Conservation (phyloP, 139 green algal genomes). For the Marvania coccoides region DNA sequence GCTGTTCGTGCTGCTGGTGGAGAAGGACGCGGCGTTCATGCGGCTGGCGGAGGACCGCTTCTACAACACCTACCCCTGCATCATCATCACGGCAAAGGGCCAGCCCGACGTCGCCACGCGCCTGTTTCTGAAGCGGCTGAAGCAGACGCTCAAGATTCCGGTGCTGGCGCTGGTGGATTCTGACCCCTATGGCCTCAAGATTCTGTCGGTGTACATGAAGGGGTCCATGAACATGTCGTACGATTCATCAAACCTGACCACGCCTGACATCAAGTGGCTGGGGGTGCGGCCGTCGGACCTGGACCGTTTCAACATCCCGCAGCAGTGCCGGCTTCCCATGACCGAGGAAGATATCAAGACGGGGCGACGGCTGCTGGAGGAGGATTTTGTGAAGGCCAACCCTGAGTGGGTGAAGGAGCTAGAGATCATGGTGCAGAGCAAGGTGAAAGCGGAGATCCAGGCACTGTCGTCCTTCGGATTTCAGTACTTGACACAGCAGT, state of each 20-base stretch:
- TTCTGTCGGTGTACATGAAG: conserved; percentile 94
- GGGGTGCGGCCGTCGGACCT: conserved; percentile 84
- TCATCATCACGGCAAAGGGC: conserved; percentile 97
- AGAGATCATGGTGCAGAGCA: conserved; percentile 86
- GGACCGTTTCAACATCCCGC: conserved; percentile 84
- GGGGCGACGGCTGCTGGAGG: conserved; percentile 78
- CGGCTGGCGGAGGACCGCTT: conserved; percentile 92
- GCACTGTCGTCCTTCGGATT: conserved; percentile 90
- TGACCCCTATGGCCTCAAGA: conserved; percentile 96
- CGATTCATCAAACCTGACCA: conserved; percentile 87
- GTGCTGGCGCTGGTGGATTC: conserved; percentile 91
- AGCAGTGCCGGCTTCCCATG: conserved; percentile 92
- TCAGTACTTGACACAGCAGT: conserved; percentile 76
- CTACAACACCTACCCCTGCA: conserved; percentile 95
- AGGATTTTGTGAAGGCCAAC: conserved; percentile 91
- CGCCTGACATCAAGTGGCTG: conserved; percentile 86
- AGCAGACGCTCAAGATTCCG: conserved; percentile 76
- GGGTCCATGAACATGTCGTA: conserved; percentile 86
- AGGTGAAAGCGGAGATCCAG: conserved; percentile 97
- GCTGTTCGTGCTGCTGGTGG: conserved; percentile 92
- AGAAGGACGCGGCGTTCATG: conserved; percentile 98
- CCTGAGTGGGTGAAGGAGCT: conserved; percentile 91
- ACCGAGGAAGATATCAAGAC: conserved; percentile 86
- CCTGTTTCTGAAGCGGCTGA: conserved; percentile 85
- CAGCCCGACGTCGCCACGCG: conserved; percentile 94